Percentiles rank a stretch among this genome's conserved stretches.
phyloP scores from a whole-genome alignment of 2,329 filamentous ascomycete species.

The Alternaria gansuensis region DNA sequence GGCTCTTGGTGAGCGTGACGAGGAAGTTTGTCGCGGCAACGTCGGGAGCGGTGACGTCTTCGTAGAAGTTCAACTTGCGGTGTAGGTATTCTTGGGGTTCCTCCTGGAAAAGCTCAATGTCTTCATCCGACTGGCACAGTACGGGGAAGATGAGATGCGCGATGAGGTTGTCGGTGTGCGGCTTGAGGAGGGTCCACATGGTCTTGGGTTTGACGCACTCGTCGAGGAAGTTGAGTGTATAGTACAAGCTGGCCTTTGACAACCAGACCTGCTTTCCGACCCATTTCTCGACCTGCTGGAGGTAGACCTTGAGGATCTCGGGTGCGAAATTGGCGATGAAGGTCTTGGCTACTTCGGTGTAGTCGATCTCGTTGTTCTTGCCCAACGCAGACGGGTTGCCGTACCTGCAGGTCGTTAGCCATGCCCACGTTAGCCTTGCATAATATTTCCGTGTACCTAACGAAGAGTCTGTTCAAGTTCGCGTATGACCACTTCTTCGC shows the following conservation, averaged over 20 bases:
- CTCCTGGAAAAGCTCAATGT: slow-evolving; percentile 91
- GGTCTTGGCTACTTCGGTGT: slow-evolving; percentile 83
- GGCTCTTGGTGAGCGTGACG: slow-evolving; percentile 89
- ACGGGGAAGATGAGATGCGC: slow-evolving; percentile 96
- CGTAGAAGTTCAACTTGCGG: slow-evolving; percentile 96
- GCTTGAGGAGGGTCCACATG: slow-evolving; percentile 94
- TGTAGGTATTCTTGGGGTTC: slow-evolving; percentile 97
- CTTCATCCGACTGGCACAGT: slow-evolving; percentile 88
- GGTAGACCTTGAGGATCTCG: slow-evolving; percentile 94
- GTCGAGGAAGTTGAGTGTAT: slow-evolving; percentile 93
- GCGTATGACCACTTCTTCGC: slow-evolving; percentile 99
- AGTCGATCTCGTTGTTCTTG: slow-evolving; percentile 77
- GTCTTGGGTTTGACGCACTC: slow-evolving; percentile 97
- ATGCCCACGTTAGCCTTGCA: slow-evolving; percentile 32
- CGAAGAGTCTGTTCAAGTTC: slow-evolving; percentile 94
- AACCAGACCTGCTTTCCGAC: slow-evolving; percentile 94
- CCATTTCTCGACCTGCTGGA: slow-evolving; percentile 96
- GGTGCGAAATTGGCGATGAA: slow-evolving; percentile 93
- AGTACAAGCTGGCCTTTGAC: slow-evolving; percentile 91
- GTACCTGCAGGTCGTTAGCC: slow-evolving; percentile 68
- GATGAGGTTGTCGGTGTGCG: slow-evolving; percentile 90
- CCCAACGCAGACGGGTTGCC: slow-evolving; percentile 83
- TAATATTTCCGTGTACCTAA: slow-evolving; percentile 68
- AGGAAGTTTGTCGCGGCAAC: slow-evolving; percentile 97
- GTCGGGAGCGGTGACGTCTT: slow-evolving; percentile 94